Evolutionary conservation across 345 rosid genomes (phyloP).

Genomic region (Garcia nutans): DNA sequence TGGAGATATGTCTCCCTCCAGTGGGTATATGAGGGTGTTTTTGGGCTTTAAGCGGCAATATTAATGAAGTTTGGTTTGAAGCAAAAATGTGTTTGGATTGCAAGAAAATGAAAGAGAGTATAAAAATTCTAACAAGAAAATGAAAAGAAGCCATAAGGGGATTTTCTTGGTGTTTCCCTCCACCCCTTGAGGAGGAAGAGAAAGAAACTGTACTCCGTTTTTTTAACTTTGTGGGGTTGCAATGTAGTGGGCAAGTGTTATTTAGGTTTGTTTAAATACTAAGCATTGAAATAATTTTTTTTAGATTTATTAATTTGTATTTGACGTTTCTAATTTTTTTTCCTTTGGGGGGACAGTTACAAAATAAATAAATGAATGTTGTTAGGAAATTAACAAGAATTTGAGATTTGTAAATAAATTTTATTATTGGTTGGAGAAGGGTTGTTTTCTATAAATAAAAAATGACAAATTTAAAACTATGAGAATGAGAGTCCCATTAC

Average conservation of each 20-base stretch:
- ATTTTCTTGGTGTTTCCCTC: background rate
- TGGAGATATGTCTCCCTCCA: conserved; percentile 16
- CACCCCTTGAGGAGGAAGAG: background rate
- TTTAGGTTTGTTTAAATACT: conserved; percentile 8
- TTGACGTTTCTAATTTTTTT: no score
- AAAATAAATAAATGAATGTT: no score
- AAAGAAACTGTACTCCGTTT: background rate
- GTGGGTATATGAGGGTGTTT: conserved; percentile 8
- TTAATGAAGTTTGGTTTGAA: conserved; percentile 32
- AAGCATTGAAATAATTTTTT: background rate
- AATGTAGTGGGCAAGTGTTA: background rate
- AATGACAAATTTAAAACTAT: background rate
- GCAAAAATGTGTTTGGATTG: conserved; percentile 29
- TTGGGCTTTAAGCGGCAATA: conserved; percentile 52
- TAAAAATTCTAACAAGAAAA: conserved; percentile 16
- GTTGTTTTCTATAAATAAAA: background rate
- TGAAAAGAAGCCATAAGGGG: conserved; percentile 20
- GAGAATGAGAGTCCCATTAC: background rate
- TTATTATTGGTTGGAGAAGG: conserved; percentile 1
- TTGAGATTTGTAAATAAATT: background rate
- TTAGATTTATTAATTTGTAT: no score
- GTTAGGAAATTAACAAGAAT: background rate
- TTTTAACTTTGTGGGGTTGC: background rate
- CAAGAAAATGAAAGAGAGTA: conserved; percentile 35
- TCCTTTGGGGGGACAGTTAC: no score